Base-by-base conservation (phyloP, 2,329 filamentous ascomycete species). In the Sphaerostilbella broomeana region DNA sequence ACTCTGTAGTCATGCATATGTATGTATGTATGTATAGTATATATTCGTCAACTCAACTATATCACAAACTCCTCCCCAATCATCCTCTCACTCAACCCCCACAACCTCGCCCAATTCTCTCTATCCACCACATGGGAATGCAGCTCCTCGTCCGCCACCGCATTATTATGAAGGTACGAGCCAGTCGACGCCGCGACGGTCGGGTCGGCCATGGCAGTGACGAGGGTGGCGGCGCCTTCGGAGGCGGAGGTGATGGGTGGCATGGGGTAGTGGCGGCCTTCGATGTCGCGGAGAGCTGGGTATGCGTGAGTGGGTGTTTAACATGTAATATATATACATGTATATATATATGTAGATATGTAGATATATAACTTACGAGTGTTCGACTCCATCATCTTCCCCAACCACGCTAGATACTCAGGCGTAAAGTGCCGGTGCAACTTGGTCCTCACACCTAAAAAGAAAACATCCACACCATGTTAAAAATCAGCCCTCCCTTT, bases 91-190 rank as follows among this genome's bases (percentile, higher is more conserved):
- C 60, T 67, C 30, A 64, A 45, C 38, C 52, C 55, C 65, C 67
- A 70, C 30, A 71, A 40, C 49, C 47, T 58, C 36, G 51, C 50
- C 48, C 62, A 63, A 19, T 52, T 57, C 27, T 58, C 55, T 36
- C 54, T 49, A 40, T 67, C 57, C 47, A 60, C 64, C 17, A 46
- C 24, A 17, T 40, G 37, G 11, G 44, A 40, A 16, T 38, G 37
- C 19, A 46, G 10, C 12, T 46, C 36, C 2, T 44, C 36, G 5
- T 46, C 33, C 4, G 36, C 44, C 13, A 40, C 28, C 5, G 44
- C 33, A 18, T 46, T 46, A 12, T 44, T 28, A 17, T 40, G 37
- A 20, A 46, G 20, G 17, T 27, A 46, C 4, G 44, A 31, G 10
- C 44, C 44, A 22, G 37, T 33, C 5, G 28, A 27, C 4, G 16